Conservation (phyloP, 2,329 filamentous ascomycete species). For the Cordyceps tenuipes region DNA sequence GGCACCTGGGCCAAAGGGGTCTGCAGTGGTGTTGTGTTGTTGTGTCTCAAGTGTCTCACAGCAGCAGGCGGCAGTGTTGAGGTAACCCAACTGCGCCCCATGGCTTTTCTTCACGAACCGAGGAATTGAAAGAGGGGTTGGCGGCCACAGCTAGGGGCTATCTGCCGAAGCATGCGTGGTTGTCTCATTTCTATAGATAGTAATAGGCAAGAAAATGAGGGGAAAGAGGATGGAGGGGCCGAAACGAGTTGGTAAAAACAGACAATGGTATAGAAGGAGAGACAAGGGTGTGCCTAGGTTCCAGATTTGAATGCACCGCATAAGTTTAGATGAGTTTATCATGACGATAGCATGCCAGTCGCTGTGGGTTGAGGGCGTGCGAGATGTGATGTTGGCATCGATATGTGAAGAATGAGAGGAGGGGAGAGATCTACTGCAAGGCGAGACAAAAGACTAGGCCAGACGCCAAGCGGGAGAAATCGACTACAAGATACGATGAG, state of each 20-base stretch:
- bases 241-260: not conserved
- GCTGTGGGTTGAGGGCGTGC: too few relatives aligned
- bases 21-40: too few relatives aligned
- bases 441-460: too few relatives aligned
- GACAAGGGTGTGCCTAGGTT: not conserved
- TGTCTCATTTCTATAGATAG: constrained; percentile 7
- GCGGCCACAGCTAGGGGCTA: not conserved
- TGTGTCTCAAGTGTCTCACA: not conserved
- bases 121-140: constrained; percentile 5
- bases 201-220: too few relatives aligned
- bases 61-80: not conserved
- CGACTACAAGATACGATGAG: not conserved
- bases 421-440: too few relatives aligned
- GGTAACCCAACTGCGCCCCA: too few relatives aligned
- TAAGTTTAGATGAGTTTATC: too few relatives aligned
- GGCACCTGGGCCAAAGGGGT: not conserved
- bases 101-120: not conserved
- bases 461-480: too few relatives aligned
- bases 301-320: not conserved
- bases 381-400: too few relatives aligned
- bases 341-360: too few relatives aligned
- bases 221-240: not conserved
- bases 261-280: not conserved
- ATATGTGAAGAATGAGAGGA: too few relatives aligned
- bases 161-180: not conserved